A percentile compares a stretch with the other conserved stretches of the same genome.
Conservation (phyloP, 257 asterid species). For the Nicotiana knightiana region DNA sequence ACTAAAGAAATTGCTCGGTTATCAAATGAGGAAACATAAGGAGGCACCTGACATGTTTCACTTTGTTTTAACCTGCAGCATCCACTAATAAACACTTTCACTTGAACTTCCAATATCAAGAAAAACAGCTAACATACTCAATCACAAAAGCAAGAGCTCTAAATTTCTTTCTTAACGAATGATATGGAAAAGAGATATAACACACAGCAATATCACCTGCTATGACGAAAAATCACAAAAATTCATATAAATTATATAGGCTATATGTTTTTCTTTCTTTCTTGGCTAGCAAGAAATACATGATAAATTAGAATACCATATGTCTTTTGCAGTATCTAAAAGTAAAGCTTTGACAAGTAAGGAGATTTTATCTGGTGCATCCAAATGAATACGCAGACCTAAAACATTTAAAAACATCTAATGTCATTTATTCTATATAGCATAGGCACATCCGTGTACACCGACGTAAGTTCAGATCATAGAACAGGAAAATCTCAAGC, state of each 20-base stretch:
- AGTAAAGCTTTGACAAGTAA: neutral
- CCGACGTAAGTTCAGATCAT: neutral
- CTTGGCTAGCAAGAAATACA: neutral
- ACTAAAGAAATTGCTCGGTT: no score
- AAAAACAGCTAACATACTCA: neutral
- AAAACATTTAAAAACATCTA: neutral
- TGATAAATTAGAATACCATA: neutral
- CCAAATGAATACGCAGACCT: neutral
- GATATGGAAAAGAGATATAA: neutral
- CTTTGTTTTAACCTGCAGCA: neutral
- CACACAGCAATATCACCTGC: neutral
- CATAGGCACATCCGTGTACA: neutral
- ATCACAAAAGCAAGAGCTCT: neutral
- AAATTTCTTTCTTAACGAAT: neutral
- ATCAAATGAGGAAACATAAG: neutral
- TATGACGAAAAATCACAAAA: neutral
- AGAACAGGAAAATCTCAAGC: neutral
- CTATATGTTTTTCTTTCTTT: neutral
- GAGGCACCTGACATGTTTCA: neutral
- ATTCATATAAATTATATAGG: neutral
- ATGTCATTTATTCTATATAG: neutral
- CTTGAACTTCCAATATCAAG: neutral
- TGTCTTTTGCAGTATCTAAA: neutral
- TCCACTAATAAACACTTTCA: neutral
- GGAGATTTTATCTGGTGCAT: neutral